These are phyloP conservation scores for Hanseniaspora gamundiae DNA, from an alignment of 1,139 yeast species.

Conservation along the genomic window DNA sequence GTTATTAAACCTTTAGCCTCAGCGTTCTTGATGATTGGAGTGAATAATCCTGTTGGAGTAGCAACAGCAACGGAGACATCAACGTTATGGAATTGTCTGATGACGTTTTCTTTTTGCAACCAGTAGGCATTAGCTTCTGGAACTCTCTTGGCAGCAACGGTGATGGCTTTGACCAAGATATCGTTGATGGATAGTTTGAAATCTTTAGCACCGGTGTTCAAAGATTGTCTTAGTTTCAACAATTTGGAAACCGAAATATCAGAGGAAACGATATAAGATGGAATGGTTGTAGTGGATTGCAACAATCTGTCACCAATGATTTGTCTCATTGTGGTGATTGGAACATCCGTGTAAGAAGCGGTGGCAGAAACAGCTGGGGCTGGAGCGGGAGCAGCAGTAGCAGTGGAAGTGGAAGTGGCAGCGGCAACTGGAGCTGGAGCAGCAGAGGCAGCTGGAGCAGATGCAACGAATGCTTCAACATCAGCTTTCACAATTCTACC, in stretches of 20 bases:
- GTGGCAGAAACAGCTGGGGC: conserved; percentile 40
- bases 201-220: conserved; percentile 77
- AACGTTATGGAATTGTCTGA: conserved; percentile 83
- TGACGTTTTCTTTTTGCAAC: conserved; percentile 79
- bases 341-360: conserved; percentile 65
- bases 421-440: conserved; percentile 28
- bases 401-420: conserved; percentile 14
- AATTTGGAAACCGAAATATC: conserved; percentile 78
- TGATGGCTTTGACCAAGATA: conserved; percentile 85
- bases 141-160: conserved; percentile 78
- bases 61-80: conserved; percentile 98
- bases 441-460: conserved; percentile 22
- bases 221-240: conserved; percentile 81
- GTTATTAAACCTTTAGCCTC: conserved; percentile 73
- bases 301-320: conserved; percentile 83
- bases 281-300: conserved; percentile 76
- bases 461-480: conserved; percentile 53
- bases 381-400: conserved; percentile 30
- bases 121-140: conserved; percentile 93
- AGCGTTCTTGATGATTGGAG: conserved; percentile 88
- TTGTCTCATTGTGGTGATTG: conserved; percentile 85
- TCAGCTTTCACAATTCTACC: conserved; percentile 91
- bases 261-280: conserved; percentile 87
- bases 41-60: conserved; percentile 91
- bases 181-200: conserved; percentile 92